Evolutionary conservation across 148 eudicot genomes (phyloP).

Genomic region (Talinum fruticosum): DNA sequence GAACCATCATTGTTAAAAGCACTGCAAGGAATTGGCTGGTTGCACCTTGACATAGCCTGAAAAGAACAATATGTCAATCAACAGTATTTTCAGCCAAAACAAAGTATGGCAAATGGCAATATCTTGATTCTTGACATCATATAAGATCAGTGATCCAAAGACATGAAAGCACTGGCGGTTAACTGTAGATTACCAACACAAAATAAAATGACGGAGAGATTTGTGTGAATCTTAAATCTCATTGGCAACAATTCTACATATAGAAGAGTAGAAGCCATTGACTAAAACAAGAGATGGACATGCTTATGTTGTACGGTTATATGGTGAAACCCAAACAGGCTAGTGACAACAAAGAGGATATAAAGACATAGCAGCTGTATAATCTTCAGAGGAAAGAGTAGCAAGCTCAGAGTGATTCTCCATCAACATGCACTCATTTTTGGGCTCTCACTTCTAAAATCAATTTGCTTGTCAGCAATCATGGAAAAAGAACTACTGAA

Average conservation of each 20-base stretch:
- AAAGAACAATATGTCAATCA: conserved; percentile 8
- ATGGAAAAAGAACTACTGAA: too few relatives aligned
- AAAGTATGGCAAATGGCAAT: too few relatives aligned
- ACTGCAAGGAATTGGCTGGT: conserved; percentile 75
- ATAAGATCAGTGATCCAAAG: neutral
- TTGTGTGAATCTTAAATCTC: neutral
- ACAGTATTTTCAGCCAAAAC: neutral
- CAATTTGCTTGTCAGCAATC: too few relatives aligned
- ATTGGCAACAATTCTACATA: neutral
- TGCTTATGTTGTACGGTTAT: too few relatives aligned
- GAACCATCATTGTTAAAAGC: conserved; percentile 89
- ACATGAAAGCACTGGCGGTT: neutral
- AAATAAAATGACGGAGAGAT: neutral
- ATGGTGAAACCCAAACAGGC: too few relatives aligned
- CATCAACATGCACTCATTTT: too few relatives aligned
- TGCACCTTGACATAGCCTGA: conserved; percentile 90
- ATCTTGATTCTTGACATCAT: neutral
- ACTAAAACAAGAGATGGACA: too few relatives aligned
- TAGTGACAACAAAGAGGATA: too few relatives aligned
- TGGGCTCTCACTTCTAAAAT: too few relatives aligned
- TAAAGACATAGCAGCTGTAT: too few relatives aligned
- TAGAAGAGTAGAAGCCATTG: neutral
- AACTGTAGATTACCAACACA: neutral
- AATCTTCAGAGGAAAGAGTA: too few relatives aligned
- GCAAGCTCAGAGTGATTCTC: too few relatives aligned